Evolutionary conservation across 768 basidiomycete genomes (phyloP).

Genomic region (Astraeus odoratus): DNA sequence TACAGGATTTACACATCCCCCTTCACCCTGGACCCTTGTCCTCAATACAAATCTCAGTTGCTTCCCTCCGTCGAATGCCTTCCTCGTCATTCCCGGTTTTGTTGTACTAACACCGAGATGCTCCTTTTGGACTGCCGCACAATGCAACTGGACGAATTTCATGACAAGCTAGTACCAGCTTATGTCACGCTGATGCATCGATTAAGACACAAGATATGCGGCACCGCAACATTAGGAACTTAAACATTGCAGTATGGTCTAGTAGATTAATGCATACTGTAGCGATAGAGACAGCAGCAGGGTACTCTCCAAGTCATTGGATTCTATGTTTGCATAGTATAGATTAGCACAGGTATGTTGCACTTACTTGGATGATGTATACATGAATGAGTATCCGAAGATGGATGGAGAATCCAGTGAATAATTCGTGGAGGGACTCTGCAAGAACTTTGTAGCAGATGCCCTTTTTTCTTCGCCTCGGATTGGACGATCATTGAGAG

Average conservation of each 20-base stretch:
- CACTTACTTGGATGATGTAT: slow-evolving; percentile 8
- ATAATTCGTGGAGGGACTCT: slow-evolving; percentile 3
- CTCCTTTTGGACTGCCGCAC: slow-evolving; percentile 2
- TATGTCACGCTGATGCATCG: slow-evolving; percentile 12
- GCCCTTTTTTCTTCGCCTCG: slow-evolving; percentile 7
- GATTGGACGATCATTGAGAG: slow-evolving; percentile 10
- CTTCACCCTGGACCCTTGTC: too few relatives aligned
- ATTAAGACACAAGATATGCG: slow-evolving; percentile 4
- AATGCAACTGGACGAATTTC: slow-evolving; percentile 2
- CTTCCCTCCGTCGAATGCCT: background rate
- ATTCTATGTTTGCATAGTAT: slow-evolving; percentile 14
- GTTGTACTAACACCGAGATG: background rate
- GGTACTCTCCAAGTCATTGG: slow-evolving; percentile 8
- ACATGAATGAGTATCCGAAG: background rate
- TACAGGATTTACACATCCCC: too few relatives aligned
- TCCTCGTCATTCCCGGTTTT: background rate
- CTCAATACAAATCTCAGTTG: too few relatives aligned
- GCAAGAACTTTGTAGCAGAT: slow-evolving; percentile 9
- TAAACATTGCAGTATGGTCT: slow-evolving; percentile 4
- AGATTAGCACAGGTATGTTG: slow-evolving; percentile 10
- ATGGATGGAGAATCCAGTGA: slow-evolving; percentile 4
- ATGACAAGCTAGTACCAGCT: background rate
- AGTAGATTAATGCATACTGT: slow-evolving; percentile 12
- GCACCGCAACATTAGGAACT: background rate
- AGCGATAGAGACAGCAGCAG: slow-evolving; percentile 12